A percentile compares a stretch with the other conserved stretches of the same genome.
These are phyloP conservation scores for Pichia sp. DNA, from an alignment of 1,139 yeast genomes.

Conservation along the genomic window DNA sequence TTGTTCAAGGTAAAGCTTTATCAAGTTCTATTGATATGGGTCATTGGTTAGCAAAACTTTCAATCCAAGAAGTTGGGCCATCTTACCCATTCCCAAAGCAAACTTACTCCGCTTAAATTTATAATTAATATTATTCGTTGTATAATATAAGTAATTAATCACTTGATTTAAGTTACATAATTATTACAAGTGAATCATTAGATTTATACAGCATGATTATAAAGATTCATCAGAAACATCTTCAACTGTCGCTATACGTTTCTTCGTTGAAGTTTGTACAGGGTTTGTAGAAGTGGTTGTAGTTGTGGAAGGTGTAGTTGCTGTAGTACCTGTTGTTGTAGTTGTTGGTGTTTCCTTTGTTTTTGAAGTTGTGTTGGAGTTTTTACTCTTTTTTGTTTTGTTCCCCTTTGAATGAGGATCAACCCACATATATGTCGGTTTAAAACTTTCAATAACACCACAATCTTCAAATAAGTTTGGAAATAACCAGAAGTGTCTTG, in stretches of 20 bases:
- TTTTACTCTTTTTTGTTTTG: neutral
- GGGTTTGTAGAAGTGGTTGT: conserved; percentile 12
- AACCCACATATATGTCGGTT: conserved; percentile 86
- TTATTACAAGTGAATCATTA: neutral
- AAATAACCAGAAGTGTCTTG: conserved; percentile 71
- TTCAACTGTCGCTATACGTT: conserved; percentile 25
- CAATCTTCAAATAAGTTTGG: conserved; percentile 96
- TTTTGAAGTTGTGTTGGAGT: neutral
- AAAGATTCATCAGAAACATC: conserved; percentile 19
- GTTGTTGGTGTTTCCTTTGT: neutral
- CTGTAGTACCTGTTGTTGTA: neutral
- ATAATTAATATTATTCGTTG: neutral
- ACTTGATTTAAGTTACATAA: neutral
- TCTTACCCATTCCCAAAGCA: conserved; percentile 83
- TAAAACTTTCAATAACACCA: conserved; percentile 87
- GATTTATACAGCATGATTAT: neutral
- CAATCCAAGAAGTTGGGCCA: conserved; percentile 92
- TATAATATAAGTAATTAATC: neutral
- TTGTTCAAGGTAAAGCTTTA: conserved; percentile 67
- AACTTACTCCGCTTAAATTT: conserved; percentile 34
- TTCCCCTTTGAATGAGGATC: conserved; percentile 32
- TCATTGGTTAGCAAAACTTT: conserved; percentile 92
- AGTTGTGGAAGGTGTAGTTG: conserved; percentile 4
- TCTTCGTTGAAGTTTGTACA: conserved; percentile 16
- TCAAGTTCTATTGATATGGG: conserved; percentile 71